These are phyloP conservation scores for Xanthoconium purpureum DNA, from an alignment of 768 basidiomycete genomes.

Conservation along the genomic window DNA sequence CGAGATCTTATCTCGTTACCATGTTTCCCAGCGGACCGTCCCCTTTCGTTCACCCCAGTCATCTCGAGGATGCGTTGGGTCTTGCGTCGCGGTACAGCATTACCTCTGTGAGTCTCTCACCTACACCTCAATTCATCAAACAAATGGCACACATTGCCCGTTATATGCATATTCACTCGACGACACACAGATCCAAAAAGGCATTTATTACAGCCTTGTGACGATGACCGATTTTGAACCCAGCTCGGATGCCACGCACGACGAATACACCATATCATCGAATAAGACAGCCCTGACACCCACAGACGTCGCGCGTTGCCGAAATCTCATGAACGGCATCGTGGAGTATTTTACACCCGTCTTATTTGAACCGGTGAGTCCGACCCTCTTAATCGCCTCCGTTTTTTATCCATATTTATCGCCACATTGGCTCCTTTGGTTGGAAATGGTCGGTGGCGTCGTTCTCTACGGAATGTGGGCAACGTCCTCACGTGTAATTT, in stretches of 20 bases:
- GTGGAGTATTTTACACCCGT: slow-evolving; percentile 70
- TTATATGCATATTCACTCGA: background rate
- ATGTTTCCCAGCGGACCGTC: slow-evolving; percentile 50
- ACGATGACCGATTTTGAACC: slow-evolving; percentile 56
- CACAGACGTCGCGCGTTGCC: slow-evolving; percentile 41
- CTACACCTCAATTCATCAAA: background rate
- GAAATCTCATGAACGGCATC: slow-evolving; percentile 48
- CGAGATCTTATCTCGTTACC: slow-evolving; percentile 39
- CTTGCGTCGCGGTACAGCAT: slow-evolving; percentile 50
- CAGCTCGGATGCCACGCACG: slow-evolving; percentile 22
- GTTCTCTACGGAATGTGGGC: background rate
- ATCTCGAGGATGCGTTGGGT: slow-evolving; percentile 51
- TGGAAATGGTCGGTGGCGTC: too few relatives aligned
- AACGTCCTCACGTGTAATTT: background rate
- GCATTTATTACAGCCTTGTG: slow-evolving; percentile 61
- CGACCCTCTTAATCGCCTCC: background rate
- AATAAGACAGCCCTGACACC: slow-evolving; percentile 22
- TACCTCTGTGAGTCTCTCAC: slow-evolving; percentile 41
- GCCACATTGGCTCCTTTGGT: background rate
- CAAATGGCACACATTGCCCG: background rate
- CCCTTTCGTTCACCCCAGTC: slow-evolving; percentile 41
- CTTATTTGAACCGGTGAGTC: slow-evolving; percentile 59
- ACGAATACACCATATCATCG: background rate
- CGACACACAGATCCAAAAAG: slow-evolving; percentile 52
- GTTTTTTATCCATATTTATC: background rate